Evolutionary conservation across 2,329 filamentous ascomycete species (phyloP), one percentile per base, ranked within the genome.

Genomic region (Neonectria hederae): DNA sequence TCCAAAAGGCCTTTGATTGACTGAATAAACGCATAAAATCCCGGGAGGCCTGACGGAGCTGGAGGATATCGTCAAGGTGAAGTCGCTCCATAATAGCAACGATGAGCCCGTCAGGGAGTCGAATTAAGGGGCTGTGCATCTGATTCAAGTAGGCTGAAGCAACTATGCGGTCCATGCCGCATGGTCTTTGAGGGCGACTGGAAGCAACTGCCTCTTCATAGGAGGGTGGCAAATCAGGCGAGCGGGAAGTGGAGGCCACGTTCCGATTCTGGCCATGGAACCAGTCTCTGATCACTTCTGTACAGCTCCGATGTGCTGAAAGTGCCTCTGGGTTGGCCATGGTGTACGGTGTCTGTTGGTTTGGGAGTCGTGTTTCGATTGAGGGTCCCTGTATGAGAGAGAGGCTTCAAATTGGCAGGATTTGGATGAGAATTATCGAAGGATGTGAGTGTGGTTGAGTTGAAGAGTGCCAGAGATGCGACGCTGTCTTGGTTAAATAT

Each of bases 11-110:
- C 7, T 40, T 30, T 24, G 51, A 61, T 24, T 55, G 51, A 13
- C 52, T 61, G 35, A 61, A 61, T 7, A 61, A 21, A 24, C 59
- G 59, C 59, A 61, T 61, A n/a, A 55, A 61, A 24, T 61, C 59
- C 30, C 59, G 59, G 3, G 59, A 61, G 35, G 48, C 52, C 30
- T 55, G 59, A 1, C 59, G 59, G 3, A 55, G 52, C 13, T 52
- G 52, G 43, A 61, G 52, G 32, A 61, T 49, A 30, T 55, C 52
- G n/a, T 55, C 2, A 13, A 55, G 43, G 26, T 55, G 52, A 13
- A 61, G 51, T 9, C 13, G 52, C 35, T 61, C 59, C 52, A 61
- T 61, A 17, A 61, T 51, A 5, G 22, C n/a, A 43, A 61, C 59
- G n/a, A 61, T 42, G 11, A 61, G 42, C 19, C 3, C n/a, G 40